Percentiles rank a stretch among this genome's conserved stretches.
Conservation (phyloP, 2,329 filamentous ascomycete species). For the Meredithiella fracta region DNA sequence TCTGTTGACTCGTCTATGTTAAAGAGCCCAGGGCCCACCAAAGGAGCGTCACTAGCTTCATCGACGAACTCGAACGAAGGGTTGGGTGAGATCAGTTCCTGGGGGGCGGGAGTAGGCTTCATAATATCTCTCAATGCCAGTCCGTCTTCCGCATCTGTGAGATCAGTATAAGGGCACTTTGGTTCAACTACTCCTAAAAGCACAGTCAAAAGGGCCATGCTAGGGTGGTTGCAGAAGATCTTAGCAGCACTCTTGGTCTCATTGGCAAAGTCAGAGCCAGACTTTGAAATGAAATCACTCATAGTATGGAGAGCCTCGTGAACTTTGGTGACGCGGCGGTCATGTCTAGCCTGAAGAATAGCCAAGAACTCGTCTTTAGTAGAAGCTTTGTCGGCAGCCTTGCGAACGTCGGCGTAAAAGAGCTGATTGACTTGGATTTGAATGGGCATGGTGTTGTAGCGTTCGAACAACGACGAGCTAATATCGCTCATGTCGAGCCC, state of each 20-base stretch:
- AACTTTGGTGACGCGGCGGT: background rate
- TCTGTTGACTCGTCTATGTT: background rate
- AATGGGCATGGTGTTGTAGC: background rate
- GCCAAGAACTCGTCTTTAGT: background rate
- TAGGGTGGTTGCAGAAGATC: background rate
- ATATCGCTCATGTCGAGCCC: conserved; percentile 5
- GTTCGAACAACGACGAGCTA: background rate
- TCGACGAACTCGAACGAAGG: background rate
- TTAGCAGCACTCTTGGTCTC: background rate
- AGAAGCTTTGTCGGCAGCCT: background rate
- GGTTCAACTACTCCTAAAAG: too few relatives aligned
- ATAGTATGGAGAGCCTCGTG: background rate
- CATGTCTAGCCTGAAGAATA: background rate
- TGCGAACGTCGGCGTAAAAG: background rate
- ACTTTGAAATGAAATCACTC: background rate
- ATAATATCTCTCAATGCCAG: background rate
- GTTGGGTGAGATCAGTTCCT: background rate
- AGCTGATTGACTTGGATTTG: background rate
- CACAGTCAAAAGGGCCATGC: background rate
- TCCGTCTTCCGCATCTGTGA: background rate
- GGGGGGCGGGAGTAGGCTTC: background rate
- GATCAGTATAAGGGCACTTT: background rate
- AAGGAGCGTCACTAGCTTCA: background rate
- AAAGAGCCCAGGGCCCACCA: background rate
- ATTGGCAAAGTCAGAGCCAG: background rate